Percentiles rank a stretch among this genome's conserved stretches.
Evolutionary conservation across 2,329 filamentous ascomycete genomes (phyloP).

Genomic region (Aspergillus awamori): DNA sequence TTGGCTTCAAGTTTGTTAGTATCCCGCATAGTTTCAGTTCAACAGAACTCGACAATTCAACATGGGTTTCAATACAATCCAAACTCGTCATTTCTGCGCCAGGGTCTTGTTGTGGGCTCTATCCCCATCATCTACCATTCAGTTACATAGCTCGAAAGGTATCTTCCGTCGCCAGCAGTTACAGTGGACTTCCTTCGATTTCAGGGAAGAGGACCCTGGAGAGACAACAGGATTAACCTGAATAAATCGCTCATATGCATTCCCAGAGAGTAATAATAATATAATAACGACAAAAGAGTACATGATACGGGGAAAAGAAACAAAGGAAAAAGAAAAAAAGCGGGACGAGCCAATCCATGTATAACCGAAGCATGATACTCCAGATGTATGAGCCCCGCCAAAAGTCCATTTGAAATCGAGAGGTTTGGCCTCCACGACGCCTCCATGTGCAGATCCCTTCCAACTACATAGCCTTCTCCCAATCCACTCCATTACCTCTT

Average conservation of each 20-base stretch:
- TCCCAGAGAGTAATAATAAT: constrained; percentile 12
- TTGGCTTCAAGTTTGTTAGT: background rate
- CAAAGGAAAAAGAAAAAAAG: constrained; percentile 4
- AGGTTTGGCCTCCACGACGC: too few species aligned
- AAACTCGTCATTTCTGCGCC: background rate
- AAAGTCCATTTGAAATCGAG: background rate
- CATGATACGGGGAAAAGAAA: constrained; percentile 11
- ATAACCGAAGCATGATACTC: background rate
- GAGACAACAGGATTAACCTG: background rate
- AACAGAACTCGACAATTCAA: background rate
- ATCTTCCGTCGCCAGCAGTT: background rate
- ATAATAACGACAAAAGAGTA: constrained; percentile 11
- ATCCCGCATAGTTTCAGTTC: background rate
- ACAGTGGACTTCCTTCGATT: background rate
- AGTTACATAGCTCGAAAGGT: background rate
- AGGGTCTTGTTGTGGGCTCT: background rate
- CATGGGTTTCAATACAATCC: background rate
- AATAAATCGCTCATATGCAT: constrained; percentile 29
- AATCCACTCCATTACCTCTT: constrained; percentile 41
- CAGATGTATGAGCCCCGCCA: background rate
- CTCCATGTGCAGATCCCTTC: constrained; percentile 1
- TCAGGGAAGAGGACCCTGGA: background rate
- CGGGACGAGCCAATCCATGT: constrained; percentile 3
- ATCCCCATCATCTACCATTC: background rate
- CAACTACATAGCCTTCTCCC: constrained; percentile 8